A percentile compares a stretch with the other conserved stretches of the same genome.
These are phyloP conservation scores for Pelargonium australe DNA, from an alignment of 441 rosid species.

Conservation along the genomic window DNA sequence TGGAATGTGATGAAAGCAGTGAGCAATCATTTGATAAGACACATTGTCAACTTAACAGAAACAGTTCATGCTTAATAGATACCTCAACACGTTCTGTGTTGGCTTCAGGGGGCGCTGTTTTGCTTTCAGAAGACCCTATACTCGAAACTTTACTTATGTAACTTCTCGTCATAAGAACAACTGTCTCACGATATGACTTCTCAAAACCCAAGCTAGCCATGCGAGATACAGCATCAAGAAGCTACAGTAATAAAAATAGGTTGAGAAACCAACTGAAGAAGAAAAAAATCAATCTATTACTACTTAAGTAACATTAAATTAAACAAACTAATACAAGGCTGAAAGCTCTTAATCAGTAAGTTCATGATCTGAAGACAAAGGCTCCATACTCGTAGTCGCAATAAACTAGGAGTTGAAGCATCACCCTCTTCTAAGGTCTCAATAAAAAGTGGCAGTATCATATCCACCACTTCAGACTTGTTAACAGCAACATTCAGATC, in stretches of 20 bases:
- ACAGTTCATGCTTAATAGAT: conserved; percentile 20
- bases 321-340: conserved; percentile 11
- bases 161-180: conserved; percentile 94
- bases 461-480: conserved; percentile 91
- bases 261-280: conserved; percentile 23
- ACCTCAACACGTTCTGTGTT: conserved; percentile 92
- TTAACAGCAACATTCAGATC: conserved; percentile 82
- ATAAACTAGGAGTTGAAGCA: conserved; percentile 76
- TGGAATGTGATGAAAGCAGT: conserved; percentile 55
- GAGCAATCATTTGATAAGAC: conserved; percentile 35
- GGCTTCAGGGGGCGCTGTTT: conserved; percentile 75
- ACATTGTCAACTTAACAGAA: conserved; percentile 15
- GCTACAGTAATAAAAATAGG: conserved; percentile 43
- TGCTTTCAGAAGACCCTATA: conserved; percentile 83
- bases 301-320: neutral
- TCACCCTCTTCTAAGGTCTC: conserved; percentile 99
- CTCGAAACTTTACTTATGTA: conserved; percentile 72
- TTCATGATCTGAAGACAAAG: conserved; percentile 26
- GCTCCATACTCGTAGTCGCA: conserved; percentile 77
- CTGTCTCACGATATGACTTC: conserved; percentile 98
- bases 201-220: conserved; percentile 96
- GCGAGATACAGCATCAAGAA: conserved; percentile 96
- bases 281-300: neutral
- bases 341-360: conserved; percentile 23
- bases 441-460: conserved; percentile 92